Percentiles rank a stretch among this genome's conserved stretches.
Conservation (phyloP, 2,329 filamentous ascomycete species). For the Aspergillus ibericus region DNA sequence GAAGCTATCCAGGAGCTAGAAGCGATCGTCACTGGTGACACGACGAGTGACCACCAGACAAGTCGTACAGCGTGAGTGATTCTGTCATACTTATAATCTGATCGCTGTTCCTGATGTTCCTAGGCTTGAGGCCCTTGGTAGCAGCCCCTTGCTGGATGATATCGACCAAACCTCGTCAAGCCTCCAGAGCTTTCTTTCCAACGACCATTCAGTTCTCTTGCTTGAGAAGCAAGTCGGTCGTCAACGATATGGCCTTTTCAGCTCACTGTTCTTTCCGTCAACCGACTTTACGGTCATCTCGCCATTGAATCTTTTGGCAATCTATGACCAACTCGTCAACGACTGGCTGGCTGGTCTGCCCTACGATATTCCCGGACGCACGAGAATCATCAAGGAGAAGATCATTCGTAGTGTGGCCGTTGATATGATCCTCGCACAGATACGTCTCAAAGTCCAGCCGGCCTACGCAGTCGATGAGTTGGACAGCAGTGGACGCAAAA, state of each 20-base stretch:
- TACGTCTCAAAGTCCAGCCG: slow-evolving; percentile 24
- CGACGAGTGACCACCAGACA: slow-evolving; percentile 8
- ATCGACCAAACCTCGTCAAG: slow-evolving; percentile 38
- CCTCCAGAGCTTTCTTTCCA: slow-evolving; percentile 28
- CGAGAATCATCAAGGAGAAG: slow-evolving; percentile 42
- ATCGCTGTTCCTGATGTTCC: slow-evolving; percentile 6
- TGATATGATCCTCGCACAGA: slow-evolving; percentile 38
- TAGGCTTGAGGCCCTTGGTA: slow-evolving; percentile 35
- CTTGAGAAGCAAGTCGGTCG: slow-evolving; percentile 17
- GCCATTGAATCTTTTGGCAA: slow-evolving; percentile 23
- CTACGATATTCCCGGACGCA: slow-evolving; percentile 33
- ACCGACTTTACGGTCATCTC: slow-evolving; percentile 11
- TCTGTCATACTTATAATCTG: background rate
- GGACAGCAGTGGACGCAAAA: background rate
- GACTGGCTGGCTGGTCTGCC: slow-evolving; percentile 39
- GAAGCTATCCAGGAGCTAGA: slow-evolving; percentile 25
- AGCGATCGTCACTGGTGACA: slow-evolving; percentile 6
- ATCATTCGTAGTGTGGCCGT: slow-evolving; percentile 36
- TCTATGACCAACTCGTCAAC: slow-evolving; percentile 39
- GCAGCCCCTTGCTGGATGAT: slow-evolving; percentile 31
- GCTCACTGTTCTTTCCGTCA: slow-evolving; percentile 11
- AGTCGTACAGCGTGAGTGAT: slow-evolving; percentile 34
- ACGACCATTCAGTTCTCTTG: background rate
- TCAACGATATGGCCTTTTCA: slow-evolving; percentile 22
- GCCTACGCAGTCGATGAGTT: background rate